Evolutionary conservation across 2,329 filamentous ascomycete genomes (phyloP).

Genomic region (Sporothrix inflata): DNA sequence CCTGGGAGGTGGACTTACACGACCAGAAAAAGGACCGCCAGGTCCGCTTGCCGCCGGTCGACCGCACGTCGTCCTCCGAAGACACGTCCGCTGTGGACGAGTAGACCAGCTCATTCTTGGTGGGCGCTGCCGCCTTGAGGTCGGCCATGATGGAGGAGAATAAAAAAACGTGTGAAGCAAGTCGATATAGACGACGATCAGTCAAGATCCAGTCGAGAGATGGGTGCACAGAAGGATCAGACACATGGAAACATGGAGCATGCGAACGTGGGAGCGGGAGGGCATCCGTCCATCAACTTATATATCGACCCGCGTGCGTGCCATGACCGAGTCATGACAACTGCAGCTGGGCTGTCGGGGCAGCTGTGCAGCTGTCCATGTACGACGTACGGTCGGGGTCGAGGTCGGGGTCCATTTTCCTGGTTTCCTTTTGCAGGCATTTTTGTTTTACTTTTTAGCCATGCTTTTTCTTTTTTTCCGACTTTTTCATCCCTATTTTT

Average conservation of each 20-base stretch:
- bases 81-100: not conserved
- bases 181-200: too few species aligned
- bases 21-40: constrained; percentile 39
- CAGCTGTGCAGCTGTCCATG: not conserved
- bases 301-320: not conserved
- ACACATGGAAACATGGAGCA: not conserved
- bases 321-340: not conserved
- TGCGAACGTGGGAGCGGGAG: not conserved
- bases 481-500: not conserved
- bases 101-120: constrained; percentile 6
- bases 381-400: not conserved
- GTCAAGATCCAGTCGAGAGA: not conserved
- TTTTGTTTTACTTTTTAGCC: not conserved
- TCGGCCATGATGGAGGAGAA: constrained; percentile 12
- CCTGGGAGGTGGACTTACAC: constrained; percentile 28
- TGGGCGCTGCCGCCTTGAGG: not conserved
- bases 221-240: not conserved
- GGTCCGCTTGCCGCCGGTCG: constrained; percentile 51
- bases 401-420: not conserved
- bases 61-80: not conserved
- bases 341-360: not conserved
- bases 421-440: not conserved
- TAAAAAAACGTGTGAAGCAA: not conserved
- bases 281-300: not conserved
- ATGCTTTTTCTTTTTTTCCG: not conserved